Evolutionary conservation across 345 rosid species (phyloP), one percentile per base, ranked within the genome.

Genomic region (Aquilaria sinensis): DNA sequence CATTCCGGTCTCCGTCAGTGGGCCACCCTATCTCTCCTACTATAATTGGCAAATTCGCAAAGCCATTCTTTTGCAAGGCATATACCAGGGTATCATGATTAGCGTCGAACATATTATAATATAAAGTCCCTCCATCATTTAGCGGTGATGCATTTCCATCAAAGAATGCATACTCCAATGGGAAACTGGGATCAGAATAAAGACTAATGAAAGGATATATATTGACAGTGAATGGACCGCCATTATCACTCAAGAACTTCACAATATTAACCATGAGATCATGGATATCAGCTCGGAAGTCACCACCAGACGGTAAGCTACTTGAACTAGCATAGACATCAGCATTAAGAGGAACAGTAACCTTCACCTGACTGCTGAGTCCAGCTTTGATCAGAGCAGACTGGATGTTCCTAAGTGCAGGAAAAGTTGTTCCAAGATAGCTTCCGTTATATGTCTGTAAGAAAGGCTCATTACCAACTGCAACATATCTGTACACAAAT

Each of bases 11-110:
- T 1, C 97, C 96, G 53, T 94, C 99, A 31, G 97, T 94, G 12
- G 99, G 99, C 97, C 99, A 90, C 14, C 99, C 97, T 7, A 90
- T 72, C 71, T 94, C 99, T 31, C 99, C 99, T 10, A 90, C 66
- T 9, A 94, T 82, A 41, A 94, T 76, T 1, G 92, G 89, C 86
- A 88, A 41, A 75, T 84, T 75, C 14, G 83, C 81, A 23, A 78
- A 90, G 47, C 99, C 97, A 53, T 90, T 88, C 80, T 81, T 94
- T 68, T 86, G 88, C 12, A 94, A 73, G 16, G 99, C 92, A 65
- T 85, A 72, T 2, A 87, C 88, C 5, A 94, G 83, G 16, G 97
- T 93, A 69, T 93, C 98, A 3, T 81, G 82, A 60, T 93, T 93
- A 10, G 98, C 98, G 54, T 90, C 97, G 46, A 90, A 90, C 84